Percentiles rank a stretch among this genome's conserved stretches.
Conservation (phyloP, 225 moss, liverwort and hornwort species). For the Takakia lepidozioides region DNA sequence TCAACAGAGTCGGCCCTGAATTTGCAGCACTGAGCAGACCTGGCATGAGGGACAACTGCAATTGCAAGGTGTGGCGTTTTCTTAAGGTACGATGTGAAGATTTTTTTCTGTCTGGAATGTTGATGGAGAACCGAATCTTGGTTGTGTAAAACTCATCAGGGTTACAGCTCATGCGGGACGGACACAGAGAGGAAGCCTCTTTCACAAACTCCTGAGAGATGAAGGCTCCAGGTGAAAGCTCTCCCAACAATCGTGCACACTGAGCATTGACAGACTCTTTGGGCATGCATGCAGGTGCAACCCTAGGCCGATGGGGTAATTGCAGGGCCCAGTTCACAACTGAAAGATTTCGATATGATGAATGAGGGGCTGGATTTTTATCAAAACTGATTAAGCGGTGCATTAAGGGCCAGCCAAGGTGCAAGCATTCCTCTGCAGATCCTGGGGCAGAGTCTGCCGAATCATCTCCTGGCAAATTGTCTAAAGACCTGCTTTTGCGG, state of each 20-base stretch:
- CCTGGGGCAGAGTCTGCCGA: neutral
- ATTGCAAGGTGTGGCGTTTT: too few relatives aligned
- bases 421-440: conserved; percentile 17
- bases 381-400: conserved; percentile 28
- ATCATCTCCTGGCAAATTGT: neutral
- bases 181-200: neutral
- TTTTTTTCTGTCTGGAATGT: neutral
- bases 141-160: neutral
- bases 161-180: neutral
- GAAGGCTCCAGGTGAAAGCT: neutral
- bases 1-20: too few relatives aligned
- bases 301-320: too few relatives aligned
- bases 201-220: neutral
- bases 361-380: conserved; percentile 8
- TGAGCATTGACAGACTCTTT: neutral
- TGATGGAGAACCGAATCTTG: conserved; percentile 1
- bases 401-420: conserved; percentile 47
- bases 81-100: too few relatives aligned
- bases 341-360: conserved; percentile 24
- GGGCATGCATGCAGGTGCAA: too few relatives aligned
- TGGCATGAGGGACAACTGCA: too few relatives aligned
- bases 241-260: neutral
- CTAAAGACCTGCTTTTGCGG: too few relatives aligned
- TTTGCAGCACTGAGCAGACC: too few relatives aligned
- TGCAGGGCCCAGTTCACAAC: conserved; percentile 48